phyloP scores from a whole-genome alignment of 768 basidiomycete species.

The Tricholoma terreum region DNA sequence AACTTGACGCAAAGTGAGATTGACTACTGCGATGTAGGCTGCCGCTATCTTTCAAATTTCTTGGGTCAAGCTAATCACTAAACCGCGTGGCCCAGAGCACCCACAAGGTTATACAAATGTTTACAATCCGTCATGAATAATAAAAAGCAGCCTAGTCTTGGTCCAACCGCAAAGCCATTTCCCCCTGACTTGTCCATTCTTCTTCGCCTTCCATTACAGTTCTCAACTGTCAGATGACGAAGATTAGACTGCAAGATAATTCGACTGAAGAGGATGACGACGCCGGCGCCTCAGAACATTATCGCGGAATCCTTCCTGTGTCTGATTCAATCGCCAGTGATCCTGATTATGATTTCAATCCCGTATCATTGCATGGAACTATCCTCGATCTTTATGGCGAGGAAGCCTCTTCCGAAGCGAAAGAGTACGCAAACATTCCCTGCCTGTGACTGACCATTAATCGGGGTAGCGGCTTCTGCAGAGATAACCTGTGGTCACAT shows the following conservation, averaged over 20 bases:
- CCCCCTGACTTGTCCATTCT: not conserved
- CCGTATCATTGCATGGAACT: not conserved
- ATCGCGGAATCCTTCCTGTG: not conserved
- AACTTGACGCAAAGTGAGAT: too few relatives aligned
- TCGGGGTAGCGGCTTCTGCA: not conserved
- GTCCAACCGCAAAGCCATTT: not conserved
- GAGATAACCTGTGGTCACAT: not conserved
- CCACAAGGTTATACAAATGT: constrained; percentile 15
- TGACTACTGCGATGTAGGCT: not conserved
- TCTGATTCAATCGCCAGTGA: not conserved
- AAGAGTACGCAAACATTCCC: not conserved
- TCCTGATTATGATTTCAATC: not conserved
- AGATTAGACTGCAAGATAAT: not conserved
- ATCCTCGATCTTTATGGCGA: not conserved
- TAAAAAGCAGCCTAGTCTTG: not conserved
- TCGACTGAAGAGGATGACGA: constrained; percentile 9
- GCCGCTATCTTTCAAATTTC: not conserved
- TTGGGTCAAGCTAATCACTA: not conserved
- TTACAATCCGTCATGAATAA: constrained; percentile 6
- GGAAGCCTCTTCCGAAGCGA: not conserved
- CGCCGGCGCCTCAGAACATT: not conserved
- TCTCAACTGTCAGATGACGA: not conserved
- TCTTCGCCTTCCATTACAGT: not conserved
- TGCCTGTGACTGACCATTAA: not conserved
- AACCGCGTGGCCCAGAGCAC: constrained; percentile 1